These are phyloP conservation scores for Phytophthora foliorum DNA, from an alignment of 352 stramenopile genomes.

Conservation along the genomic window DNA sequence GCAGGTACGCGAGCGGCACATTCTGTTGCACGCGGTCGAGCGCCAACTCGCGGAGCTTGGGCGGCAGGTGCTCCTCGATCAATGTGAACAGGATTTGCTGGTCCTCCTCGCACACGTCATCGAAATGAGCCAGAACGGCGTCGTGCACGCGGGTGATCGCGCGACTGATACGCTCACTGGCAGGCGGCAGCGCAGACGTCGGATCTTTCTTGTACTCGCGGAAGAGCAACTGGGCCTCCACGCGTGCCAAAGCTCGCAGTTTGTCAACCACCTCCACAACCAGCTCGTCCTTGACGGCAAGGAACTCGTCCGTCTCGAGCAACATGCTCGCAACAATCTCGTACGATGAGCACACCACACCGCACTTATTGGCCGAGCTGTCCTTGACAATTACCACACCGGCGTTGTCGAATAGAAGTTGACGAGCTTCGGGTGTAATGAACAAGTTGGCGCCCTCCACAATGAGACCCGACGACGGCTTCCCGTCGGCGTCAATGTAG, in stretches of 20 bases:
- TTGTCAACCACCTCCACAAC: constrained; percentile 96
- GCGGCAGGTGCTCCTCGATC: constrained; percentile 94
- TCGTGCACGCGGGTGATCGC: constrained; percentile 98
- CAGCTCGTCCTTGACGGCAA: constrained; percentile 95
- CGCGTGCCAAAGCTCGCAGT: constrained; percentile 91
- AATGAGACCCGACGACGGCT: constrained; percentile 84
- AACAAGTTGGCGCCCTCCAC: constrained; percentile 91
- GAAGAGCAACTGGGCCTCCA: constrained; percentile 98
- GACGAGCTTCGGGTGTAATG: constrained; percentile 83
- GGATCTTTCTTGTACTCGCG: constrained; percentile 95
- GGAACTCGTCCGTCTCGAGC: constrained; percentile 96
- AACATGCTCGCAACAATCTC: constrained; percentile 96
- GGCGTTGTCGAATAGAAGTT: constrained; percentile 95
- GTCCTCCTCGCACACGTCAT: constrained; percentile 90
- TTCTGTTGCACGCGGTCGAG: constrained; percentile 94
- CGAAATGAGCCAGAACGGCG: constrained; percentile 92
- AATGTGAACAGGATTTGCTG: constrained; percentile 84
- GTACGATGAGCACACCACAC: constrained; percentile 88
- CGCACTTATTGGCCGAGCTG: constrained; percentile 94
- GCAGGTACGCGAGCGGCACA: constrained; percentile 97
- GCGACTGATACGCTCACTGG: constrained; percentile 96
- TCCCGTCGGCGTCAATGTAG: constrained; percentile 73
- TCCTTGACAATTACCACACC: constrained; percentile 98
- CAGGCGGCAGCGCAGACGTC: constrained; percentile 86
- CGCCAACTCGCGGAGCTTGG: constrained; percentile 94